These are phyloP conservation scores for Ophiostoma perfectum DNA, from an alignment of 2,329 filamentous ascomycete species.

Conservation along the genomic window DNA sequence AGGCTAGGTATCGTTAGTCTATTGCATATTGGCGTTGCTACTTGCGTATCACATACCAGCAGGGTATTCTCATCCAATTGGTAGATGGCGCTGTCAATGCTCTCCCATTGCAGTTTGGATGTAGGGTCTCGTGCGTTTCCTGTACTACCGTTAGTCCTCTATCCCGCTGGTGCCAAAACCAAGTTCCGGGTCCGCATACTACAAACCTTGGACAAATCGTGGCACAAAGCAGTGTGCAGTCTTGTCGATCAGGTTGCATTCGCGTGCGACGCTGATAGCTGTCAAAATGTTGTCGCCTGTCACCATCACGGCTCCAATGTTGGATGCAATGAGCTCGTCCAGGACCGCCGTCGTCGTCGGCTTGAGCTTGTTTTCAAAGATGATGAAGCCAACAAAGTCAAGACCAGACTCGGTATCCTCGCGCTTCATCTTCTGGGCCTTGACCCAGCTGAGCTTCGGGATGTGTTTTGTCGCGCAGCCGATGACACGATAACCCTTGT, in stretches of 20 bases:
- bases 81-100: constrained; percentile 79
- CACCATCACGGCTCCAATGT: constrained; percentile 89
- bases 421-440: constrained; percentile 88
- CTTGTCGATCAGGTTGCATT: constrained; percentile 76
- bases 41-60: constrained; percentile 33
- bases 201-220: constrained; percentile 65
- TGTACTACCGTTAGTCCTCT: too few species aligned
- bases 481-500: constrained; percentile 93
- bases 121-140: constrained; percentile 63
- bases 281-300: constrained; percentile 97
- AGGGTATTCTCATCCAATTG: constrained; percentile 74
- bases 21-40: constrained; percentile 46
- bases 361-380: constrained; percentile 98
- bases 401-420: constrained; percentile 76
- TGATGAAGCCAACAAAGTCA: constrained; percentile 90
- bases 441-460: constrained; percentile 83
- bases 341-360: constrained; percentile 76
- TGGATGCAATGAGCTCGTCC: constrained; percentile 72
- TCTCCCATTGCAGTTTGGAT: constrained; percentile 79
- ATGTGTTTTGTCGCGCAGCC: constrained; percentile 88
- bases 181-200: too few species aligned
- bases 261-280: constrained; percentile 88
- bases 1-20: background rate
- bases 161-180: too few species aligned
- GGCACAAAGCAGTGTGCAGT: constrained; percentile 89